Evolutionary conservation across 257 asterid species (phyloP), one percentile per base, ranked within the genome.

Genomic region (Solanum ahanhuiri): DNA sequence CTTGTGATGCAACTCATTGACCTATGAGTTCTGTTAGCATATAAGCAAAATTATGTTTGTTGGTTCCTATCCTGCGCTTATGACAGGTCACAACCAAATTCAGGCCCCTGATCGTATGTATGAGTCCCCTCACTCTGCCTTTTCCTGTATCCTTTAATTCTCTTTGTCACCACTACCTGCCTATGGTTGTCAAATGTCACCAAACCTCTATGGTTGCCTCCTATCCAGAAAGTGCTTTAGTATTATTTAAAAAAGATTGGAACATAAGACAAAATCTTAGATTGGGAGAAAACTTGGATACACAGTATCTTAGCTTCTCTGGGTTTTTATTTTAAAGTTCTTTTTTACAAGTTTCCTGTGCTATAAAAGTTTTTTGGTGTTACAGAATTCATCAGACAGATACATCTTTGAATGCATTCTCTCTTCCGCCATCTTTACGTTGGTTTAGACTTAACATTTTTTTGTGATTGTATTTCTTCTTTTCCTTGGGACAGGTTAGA

Each of bases 401-500:
- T 37, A 12, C 57, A 37, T 35, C 54, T 35, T 37, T 73, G 82
- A 22, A 73, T 73, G 30, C 58, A 75, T 39, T 45, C 83, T 43
- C 37, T 25, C 83, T 7, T 25, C 63, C 4, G 0, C 15, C 28
- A 23, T 76, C 37, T 7, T 77, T 15, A 2, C 0, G 9, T 77
- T 77, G 39, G 64, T 77, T 2, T 77, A 43, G 83, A 28, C 22
- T 7, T 77, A 7, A 34, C 9, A 35, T n/a, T 43, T 17, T 22
- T 3, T n/a, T 34, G 5, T 34, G 86, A 22, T n/a, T 57, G 45
- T 51, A 72, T 87, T 77, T 70, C 12, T 75, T 51, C 7, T 48
- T 33, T 4, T 87, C 63, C 58, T 84, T 45, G 23, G 70, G 41
- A 81, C 87, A 96, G 99, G 98, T 96, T 86, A 93, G 90, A 85